A percentile compares a stretch with the other conserved stretches of the same genome.
Conservation (phyloP, 73 alveolate species). For the Diophrys sp. region DNA sequence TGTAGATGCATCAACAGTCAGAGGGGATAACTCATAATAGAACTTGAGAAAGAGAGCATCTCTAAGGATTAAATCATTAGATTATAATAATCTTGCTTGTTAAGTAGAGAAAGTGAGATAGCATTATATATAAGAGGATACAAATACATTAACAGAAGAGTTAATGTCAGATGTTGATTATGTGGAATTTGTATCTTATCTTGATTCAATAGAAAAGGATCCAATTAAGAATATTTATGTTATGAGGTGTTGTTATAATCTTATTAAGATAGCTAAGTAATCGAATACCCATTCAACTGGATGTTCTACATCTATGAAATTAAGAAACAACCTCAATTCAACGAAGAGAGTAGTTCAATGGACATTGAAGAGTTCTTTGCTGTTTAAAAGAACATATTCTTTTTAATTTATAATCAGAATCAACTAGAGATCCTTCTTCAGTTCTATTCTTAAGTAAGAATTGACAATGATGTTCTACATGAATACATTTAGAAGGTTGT, state of each 20-base stretch:
- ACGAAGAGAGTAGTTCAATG: too few species aligned
- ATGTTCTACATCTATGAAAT: too few species aligned
- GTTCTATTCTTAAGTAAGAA: neutral
- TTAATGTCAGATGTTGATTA: neutral
- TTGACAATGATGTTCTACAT: neutral
- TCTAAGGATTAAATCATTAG: neutral
- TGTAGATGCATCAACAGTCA: neutral
- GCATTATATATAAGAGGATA: neutral
- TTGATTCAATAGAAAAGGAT: neutral
- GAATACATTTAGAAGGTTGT: neutral
- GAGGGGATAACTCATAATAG: neutral
- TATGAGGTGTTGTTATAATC: neutral
- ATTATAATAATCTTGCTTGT: neutral
- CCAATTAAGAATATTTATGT: neutral
- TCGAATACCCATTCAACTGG: too few species aligned
- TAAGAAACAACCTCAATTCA: too few species aligned
- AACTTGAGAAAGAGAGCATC: neutral
- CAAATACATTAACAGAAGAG: neutral
- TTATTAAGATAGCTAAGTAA: too few species aligned
- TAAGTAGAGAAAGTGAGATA: neutral
- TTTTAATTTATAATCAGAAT: too few species aligned
- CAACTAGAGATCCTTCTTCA: neutral
- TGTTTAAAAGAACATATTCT: neutral
- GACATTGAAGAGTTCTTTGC: neutral
- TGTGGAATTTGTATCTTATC: neutral